Base-by-base conservation (phyloP, 352 stramenopile species). In the Globisporangium uncinulatum region DNA sequence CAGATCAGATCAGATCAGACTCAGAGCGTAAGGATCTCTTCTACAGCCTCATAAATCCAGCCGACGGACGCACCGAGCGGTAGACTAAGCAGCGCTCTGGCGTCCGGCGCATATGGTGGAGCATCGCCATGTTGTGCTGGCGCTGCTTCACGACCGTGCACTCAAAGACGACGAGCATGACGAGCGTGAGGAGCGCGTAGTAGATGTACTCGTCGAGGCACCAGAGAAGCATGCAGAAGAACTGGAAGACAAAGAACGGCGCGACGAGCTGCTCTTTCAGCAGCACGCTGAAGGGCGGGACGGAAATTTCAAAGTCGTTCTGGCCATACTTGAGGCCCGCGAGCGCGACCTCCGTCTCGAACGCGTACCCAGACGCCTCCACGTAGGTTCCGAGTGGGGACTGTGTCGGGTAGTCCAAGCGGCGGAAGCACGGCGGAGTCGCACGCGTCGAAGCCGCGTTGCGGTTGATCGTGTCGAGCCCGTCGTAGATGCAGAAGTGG, bases 161-260 rank as follows among this genome's bases (percentile, higher is more conserved):
- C 71, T 99, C 96, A 63, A 99, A 98, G 24, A 98, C 55, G 14
- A 99, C 65, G 9, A 99, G 76, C 71, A 97, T 97, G 17, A 80
- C 60, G 4, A 99, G 78, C 8, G 95, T 99, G 63, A 98, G 96
- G n/a, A 98, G 64, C 2, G 87, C 87, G 69, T 98, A 99, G 69
- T 98, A 96, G 76, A 96, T 97, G 71, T 99, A 99, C 66, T 98
- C 96, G 71, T 99, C 96, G 20, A 99, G 70, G 55, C 74, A 95
- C 96, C 96, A 99, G 21, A 99, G 73, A 21, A 96, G 55, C 57
- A 98, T 96, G 71, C 94, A 98, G 39, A 99, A 92, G 43, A 84
- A 84, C 69, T 99, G 96, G 67, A 99, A 99, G 7, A 99, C 73
- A 66, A 98, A 98, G 59, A 99, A 98, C n/a, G 96, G 96, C 41